Base-by-base conservation (phyloP, 352 stramenopile species). In the Phytophthora podocarpi region DNA sequence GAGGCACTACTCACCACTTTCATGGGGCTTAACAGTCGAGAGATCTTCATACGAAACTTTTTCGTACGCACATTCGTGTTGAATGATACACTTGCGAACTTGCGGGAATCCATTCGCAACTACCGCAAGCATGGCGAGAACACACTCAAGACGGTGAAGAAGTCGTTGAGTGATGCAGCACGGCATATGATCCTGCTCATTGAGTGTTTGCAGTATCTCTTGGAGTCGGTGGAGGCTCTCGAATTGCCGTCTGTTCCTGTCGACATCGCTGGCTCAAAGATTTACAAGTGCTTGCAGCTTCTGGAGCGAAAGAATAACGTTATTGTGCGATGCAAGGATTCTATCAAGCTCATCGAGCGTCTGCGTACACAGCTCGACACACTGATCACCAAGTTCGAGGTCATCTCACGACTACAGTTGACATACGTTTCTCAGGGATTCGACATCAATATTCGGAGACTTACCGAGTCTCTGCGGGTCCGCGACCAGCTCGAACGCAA, bases 31-130 rank as follows among this genome's bases (percentile, higher is more conserved):
- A 97, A 97, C 32, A 98, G 91, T 40, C 96, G 97, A 28, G 96
- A 99, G 60, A 89, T 99, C n/a, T 99, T 99, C 65, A 84, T 98
- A 32, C 93, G 97, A 67, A 98, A 98, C 69, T 99, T 98, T 67
- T 99, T 98, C 49, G 91, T 96, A 47, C 83, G 96, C 21, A 91
- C 98, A 23, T 98, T 97, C 67, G 97, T 99, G 23, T 77, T 99
- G 13, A 96, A 92, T 43, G 96, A 98, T 72, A 96, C 96, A 50
- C 90, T 99, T 39, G 83, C 88, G 26, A 84, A 81, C 2, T 74
- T 98, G 10, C 83, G 94, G 34, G 76, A 80, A 59, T 81, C 97
- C 16, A 95, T 99, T 24, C 82, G 91, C 16, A 74, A 79, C n/a
- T 96, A 91, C 37, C 74, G 83, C 6, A 85, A 84, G 23, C 71